Conservation (phyloP, 2,329 filamentous ascomycete genomes). For the Fusarium ramigenum region DNA sequence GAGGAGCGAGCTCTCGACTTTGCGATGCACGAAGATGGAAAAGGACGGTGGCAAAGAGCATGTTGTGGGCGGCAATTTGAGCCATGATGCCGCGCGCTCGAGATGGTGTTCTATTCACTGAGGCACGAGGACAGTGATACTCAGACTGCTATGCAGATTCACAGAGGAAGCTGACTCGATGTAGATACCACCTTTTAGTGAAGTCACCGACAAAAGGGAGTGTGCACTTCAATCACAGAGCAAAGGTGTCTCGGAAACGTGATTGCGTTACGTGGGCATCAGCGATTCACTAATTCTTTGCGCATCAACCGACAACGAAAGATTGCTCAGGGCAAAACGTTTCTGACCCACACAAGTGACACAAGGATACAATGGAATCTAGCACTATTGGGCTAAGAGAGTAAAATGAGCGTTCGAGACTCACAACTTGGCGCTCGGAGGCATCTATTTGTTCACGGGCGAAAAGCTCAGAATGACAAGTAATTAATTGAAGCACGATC, state of each 20-base stretch:
- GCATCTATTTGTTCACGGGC: fast-evolving
- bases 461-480: not conserved
- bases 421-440: not conserved
- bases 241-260: fast-evolving
- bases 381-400: fast-evolving
- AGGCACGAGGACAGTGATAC: not conserved
- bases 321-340: fast-evolving
- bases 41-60: fast-evolving
- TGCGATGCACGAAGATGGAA: too few relatives aligned
- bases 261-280: not conserved
- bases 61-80: fast-evolving
- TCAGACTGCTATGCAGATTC: fast-evolving
- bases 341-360: fast-evolving
- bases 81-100: too few relatives aligned
- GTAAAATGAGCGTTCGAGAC: not conserved
- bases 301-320: not conserved
- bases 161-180: fast-evolving
- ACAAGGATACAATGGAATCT: fast-evolving
- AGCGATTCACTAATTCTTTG: not conserved
- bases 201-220: too few relatives aligned
- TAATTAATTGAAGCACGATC: not conserved
- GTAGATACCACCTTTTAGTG: fast-evolving
- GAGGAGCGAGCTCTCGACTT: not conserved
- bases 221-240: not conserved
- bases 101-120: fast-evolving